A percentile compares a stretch with the other conserved stretches of the same genome.
Conservation (phyloP, 1,139 yeast genomes). For the Scheffersomyces insectosa region DNA sequence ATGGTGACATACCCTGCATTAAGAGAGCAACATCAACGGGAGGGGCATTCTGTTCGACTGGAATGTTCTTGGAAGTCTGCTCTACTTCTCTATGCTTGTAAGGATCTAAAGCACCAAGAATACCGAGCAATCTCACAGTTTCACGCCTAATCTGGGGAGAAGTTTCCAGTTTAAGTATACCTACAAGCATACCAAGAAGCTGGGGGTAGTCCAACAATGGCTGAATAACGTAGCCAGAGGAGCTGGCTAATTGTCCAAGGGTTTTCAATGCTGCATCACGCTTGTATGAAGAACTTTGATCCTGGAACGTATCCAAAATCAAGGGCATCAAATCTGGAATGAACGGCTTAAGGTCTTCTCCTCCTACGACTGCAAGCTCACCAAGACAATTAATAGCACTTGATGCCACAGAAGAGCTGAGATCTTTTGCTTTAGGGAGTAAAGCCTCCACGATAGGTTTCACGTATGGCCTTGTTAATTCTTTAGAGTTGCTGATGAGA, state of each 20-base stretch:
- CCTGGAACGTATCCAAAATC: constrained; percentile 84
- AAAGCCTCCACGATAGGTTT: constrained; percentile 86
- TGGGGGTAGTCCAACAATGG: constrained; percentile 93
- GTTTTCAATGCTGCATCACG: constrained; percentile 89
- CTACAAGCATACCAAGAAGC: constrained; percentile 75
- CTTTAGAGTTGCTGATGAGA: constrained; percentile 74
- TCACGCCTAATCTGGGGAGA: constrained; percentile 77
- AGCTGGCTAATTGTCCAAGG: constrained; percentile 83
- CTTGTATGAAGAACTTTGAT: constrained; percentile 82
- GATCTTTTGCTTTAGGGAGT: constrained; percentile 72
- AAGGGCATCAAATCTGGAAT: constrained; percentile 82
- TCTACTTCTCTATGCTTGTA: constrained; percentile 93
- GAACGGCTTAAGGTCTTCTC: constrained; percentile 77
- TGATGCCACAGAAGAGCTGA: constrained; percentile 78
- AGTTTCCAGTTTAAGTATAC: constrained; percentile 77
- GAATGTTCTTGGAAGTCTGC: constrained; percentile 58
- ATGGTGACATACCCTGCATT: constrained; percentile 93
- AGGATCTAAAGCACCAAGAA: constrained; percentile 95
- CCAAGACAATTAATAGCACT: constrained; percentile 90
- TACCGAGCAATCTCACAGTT: constrained; percentile 85
- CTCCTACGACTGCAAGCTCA: constrained; percentile 84
- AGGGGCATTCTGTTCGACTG: constrained; percentile 82
- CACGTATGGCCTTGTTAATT: constrained; percentile 83
- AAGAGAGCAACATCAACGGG: constrained; percentile 86
- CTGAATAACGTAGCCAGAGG: constrained; percentile 93